phyloP scores from a whole-genome alignment of 352 stramenopile species.

The Phytophthora sojae region DNA sequence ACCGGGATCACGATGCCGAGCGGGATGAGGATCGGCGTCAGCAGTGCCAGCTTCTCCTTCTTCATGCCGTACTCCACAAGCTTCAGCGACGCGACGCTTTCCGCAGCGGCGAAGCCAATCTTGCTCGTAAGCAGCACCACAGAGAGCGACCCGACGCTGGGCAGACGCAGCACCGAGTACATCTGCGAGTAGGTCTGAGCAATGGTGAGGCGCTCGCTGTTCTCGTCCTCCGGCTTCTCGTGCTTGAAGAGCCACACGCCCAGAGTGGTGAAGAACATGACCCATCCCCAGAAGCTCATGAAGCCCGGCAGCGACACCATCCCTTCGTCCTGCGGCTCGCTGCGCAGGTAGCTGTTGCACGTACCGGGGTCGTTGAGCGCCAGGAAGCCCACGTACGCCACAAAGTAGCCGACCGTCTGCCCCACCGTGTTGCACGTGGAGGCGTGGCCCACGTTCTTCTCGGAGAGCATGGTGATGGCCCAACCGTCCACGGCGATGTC shows the following conservation, averaged over 20 bases:
- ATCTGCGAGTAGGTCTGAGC: constrained; percentile 92
- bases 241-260: constrained; percentile 94
- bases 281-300: constrained; percentile 94
- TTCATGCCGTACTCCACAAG: constrained; percentile 92
- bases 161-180: constrained; percentile 85
- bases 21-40: constrained; percentile 89
- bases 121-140: constrained; percentile 93
- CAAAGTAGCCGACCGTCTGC: constrained; percentile 98
- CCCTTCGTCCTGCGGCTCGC: constrained; percentile 62
- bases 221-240: constrained; percentile 70
- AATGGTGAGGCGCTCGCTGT: constrained; percentile 82
- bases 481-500: constrained; percentile 99
- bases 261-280: constrained; percentile 94
- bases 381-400: constrained; percentile 98
- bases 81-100: constrained; percentile 94
- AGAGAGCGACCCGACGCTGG: constrained; percentile 86
- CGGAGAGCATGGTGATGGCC: constrained; percentile 99
- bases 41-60: constrained; percentile 92
- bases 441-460: constrained; percentile 96
- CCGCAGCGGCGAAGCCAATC: constrained; percentile 92
- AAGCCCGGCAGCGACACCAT: constrained; percentile 91
- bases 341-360: constrained; percentile 92
- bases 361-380: constrained; percentile 95
- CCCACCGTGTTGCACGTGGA: constrained; percentile 97
- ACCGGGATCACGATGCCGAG: constrained; percentile 90